phyloP scores from a whole-genome alignment of 371 early-diverging fungal species.

The Syncephalis fuscata region DNA sequence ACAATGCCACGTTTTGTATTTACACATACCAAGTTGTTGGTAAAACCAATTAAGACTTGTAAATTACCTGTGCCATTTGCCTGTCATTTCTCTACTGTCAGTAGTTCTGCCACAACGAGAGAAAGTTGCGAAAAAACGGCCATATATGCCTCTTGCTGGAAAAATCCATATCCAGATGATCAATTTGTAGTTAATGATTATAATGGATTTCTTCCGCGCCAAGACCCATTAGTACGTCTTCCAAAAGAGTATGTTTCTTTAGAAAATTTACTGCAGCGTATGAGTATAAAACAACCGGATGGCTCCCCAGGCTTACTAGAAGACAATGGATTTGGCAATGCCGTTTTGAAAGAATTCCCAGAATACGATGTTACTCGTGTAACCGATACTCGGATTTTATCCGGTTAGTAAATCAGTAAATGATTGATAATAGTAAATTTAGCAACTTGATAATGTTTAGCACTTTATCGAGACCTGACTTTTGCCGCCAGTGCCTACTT shows the following conservation, averaged over 20 bases:
- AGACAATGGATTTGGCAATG: slow-evolving; percentile 61
- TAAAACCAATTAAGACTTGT: too few relatives aligned
- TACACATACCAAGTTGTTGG: too few relatives aligned
- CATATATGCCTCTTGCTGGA: background rate
- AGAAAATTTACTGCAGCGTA: slow-evolving; percentile 52
- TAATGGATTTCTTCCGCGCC: slow-evolving; percentile 56
- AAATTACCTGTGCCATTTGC: too few relatives aligned
- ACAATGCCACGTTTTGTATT: too few relatives aligned
- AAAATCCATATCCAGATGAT: background rate
- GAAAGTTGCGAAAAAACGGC: too few relatives aligned
- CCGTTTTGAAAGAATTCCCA: slow-evolving; percentile 49
- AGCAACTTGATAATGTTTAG: slow-evolving; percentile 12
- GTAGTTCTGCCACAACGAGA: too few relatives aligned
- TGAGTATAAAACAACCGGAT: slow-evolving; percentile 50
- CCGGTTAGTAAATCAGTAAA: slow-evolving; percentile 21
- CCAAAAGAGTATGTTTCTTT: slow-evolving; percentile 47
- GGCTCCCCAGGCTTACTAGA: slow-evolving; percentile 58
- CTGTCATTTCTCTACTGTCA: too few relatives aligned
- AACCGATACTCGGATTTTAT: slow-evolving; percentile 45
- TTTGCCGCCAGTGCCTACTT: slow-evolving; percentile 75
- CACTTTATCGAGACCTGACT: slow-evolving; percentile 74
- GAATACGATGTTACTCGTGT: slow-evolving; percentile 49
- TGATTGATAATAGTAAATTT: background rate
- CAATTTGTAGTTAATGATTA: slow-evolving; percentile 37
- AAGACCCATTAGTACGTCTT: slow-evolving; percentile 38